Evolutionary conservation across 2,329 filamentous ascomycete species (phyloP).

Genomic region (Calcarisporium arbuscula): DNA sequence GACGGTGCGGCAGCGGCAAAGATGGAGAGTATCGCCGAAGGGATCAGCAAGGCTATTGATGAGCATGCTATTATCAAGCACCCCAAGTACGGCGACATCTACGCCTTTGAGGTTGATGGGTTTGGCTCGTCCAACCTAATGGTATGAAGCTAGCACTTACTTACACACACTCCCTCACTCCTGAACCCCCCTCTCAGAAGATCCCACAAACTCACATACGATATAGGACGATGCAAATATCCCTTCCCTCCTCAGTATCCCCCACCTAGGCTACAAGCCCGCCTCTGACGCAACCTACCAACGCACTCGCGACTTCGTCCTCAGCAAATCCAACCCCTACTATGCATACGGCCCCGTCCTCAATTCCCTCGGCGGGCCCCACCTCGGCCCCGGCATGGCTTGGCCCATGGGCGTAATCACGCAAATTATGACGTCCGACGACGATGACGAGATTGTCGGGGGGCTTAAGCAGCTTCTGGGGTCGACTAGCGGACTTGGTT

Average conservation of each 20-base stretch:
- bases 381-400: slow-evolving; percentile 58
- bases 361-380: slow-evolving; percentile 46
- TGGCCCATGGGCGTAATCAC: slow-evolving; percentile 87
- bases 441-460: slow-evolving; percentile 66
- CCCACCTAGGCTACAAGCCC: slow-evolving; percentile 48
- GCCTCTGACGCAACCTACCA: slow-evolving; percentile 61
- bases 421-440: slow-evolving; percentile 69
- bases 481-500: slow-evolving; percentile 63
- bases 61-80: slow-evolving; percentile 61
- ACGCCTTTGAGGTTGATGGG: slow-evolving; percentile 65
- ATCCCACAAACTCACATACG: no score
- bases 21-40: slow-evolving; percentile 51
- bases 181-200: slow-evolving; percentile 2
- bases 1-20: slow-evolving; percentile 44
- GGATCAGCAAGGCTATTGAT: slow-evolving; percentile 59
- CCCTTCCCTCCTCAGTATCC: slow-evolving; percentile 54
- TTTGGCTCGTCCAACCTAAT: slow-evolving; percentile 56
- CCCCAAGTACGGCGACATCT: slow-evolving; percentile 56
- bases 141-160: slow-evolving; percentile 24
- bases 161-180: background rate
- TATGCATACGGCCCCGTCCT: slow-evolving; percentile 51
- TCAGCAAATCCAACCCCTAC: slow-evolving; percentile 67
- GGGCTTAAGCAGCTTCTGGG: slow-evolving; percentile 60
- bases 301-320: slow-evolving; percentile 70
- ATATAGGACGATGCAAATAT: slow-evolving; percentile 58